Evolutionary conservation across 768 basidiomycete genomes (phyloP), one percentile per base, ranked within the genome.

Genomic region (Paxillus rubicundulus): DNA sequence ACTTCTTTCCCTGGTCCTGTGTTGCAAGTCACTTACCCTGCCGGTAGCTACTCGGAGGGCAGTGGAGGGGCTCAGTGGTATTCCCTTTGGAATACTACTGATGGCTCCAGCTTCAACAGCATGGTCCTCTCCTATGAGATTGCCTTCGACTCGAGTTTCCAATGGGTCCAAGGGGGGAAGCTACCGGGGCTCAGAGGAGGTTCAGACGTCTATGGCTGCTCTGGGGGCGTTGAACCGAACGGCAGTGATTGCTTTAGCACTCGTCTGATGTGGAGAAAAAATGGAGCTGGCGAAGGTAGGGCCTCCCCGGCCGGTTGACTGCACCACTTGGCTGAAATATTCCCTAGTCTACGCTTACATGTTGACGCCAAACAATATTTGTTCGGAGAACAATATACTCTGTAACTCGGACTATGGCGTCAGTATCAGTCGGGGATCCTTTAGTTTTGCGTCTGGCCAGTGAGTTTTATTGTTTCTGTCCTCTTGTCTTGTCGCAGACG

Each of bases 351-450:
- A 92, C 67, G 86, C 87, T 9, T 93, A 95, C 63, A 81, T 92
- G 43, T 85, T 87, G 4, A 76, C 78, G 1, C 71, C 82, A 6
- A 80, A 85, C 62, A 70, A 72, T 43, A 63, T 92, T 9, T 92
- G 88, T 61, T 71, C 70, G 6, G 69, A 81, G 18, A 64, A 67
- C 38, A 70, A 75, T 40, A 74, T 91, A 45, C 76, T 70, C 27
- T 92, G 91, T 71, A 86, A 89, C 62, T 66, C 75, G 9, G 87
- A 87, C 54, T 92, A 85, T 63, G 91, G 91, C 33, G 81, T 84
- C n/a, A 89, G 87, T 52, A 72, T 93, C 17, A 74, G 79, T 38
- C 78, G 90, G 39, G 86, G 85, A 2, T 72, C 80, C 4, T 90
- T 87, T 67, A 71, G 70, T 24, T 88, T 91, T 60, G 63, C 68